Conservation (phyloP, 2,329 filamentous ascomycete genomes). For the Colletotrichum cordylinicola region DNA sequence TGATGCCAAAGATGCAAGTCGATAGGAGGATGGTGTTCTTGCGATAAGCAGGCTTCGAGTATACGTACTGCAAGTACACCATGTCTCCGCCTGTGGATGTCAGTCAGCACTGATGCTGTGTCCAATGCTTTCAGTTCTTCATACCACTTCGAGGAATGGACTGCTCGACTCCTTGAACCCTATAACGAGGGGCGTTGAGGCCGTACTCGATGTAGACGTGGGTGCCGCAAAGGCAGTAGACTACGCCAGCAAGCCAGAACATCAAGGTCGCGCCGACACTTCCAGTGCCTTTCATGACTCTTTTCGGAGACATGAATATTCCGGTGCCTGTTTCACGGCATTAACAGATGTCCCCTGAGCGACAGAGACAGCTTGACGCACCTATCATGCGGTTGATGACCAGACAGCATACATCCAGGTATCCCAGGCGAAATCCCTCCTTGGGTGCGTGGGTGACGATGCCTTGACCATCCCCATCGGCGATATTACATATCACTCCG, state of each 20-base stretch:
- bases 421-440: slow-evolving; percentile 39
- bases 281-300: slow-evolving; percentile 37
- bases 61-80: slow-evolving; percentile 49
- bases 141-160: slow-evolving; percentile 50
- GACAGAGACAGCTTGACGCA: slow-evolving; percentile 24
- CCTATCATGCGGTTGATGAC: slow-evolving; percentile 43
- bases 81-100: not conserved
- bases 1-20: slow-evolving; percentile 50
- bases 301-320: slow-evolving; percentile 39
- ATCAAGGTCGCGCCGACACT: slow-evolving; percentile 41
- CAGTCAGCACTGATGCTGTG: not conserved
- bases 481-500: slow-evolving; percentile 7
- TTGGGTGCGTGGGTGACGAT: slow-evolving; percentile 39
- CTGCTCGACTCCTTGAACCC: slow-evolving; percentile 41
- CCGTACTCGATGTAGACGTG: slow-evolving; percentile 52
- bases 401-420: slow-evolving; percentile 40
- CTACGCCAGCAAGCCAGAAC: slow-evolving; percentile 43
- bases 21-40: slow-evolving; percentile 41
- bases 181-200: slow-evolving; percentile 49
- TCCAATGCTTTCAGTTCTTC: slow-evolving; percentile 48
- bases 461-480: not conserved
- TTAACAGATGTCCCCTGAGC: not conserved
- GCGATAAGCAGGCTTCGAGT: slow-evolving; percentile 38
- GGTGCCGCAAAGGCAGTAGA: slow-evolving; percentile 41
- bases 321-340: slow-evolving; percentile 33